Conservation (phyloP, 768 basidiomycete genomes). For the Trametopsis cervina region DNA sequence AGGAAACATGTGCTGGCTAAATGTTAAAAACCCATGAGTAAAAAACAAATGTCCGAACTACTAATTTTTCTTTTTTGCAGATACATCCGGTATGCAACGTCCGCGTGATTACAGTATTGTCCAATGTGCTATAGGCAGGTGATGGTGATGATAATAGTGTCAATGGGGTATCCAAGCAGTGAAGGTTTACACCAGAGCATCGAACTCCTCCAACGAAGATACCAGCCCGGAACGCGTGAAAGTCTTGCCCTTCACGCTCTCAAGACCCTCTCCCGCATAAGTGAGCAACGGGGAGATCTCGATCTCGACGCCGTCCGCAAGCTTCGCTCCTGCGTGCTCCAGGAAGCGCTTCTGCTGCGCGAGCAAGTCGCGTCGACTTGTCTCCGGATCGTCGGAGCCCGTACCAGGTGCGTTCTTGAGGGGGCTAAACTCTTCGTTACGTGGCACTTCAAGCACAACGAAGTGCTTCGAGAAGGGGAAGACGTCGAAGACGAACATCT, state of each 20-base stretch:
- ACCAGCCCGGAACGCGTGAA: conserved; percentile 73
- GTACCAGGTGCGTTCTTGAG: conserved; percentile 96
- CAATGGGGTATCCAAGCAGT: neutral
- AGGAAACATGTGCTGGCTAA: too few relatives aligned
- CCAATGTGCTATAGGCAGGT: conserved; percentile 4
- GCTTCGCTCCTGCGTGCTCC: conserved; percentile 64
- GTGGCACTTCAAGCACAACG: conserved; percentile 81
- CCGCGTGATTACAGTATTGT: conserved; percentile 7
- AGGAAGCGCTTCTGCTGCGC: conserved; percentile 85
- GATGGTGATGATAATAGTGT: too few relatives aligned
- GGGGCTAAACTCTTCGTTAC: conserved; percentile 91
- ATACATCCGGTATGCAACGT: conserved; percentile 7
- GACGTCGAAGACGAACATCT: conserved; percentile 98
- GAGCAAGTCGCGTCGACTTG: conserved; percentile 84
- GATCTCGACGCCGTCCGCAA: conserved; percentile 74
- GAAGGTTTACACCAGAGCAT: conserved; percentile 45
- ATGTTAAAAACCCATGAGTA: too few relatives aligned
- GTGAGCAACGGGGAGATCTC: conserved; percentile 85
- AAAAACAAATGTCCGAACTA: neutral
- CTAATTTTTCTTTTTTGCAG: neutral
- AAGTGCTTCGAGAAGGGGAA: conserved; percentile 86
- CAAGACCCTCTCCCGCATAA: conserved; percentile 91
- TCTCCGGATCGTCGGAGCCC: conserved; percentile 83
- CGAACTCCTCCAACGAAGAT: conserved; percentile 60
- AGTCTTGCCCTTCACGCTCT: conserved; percentile 66